Conservation (phyloP, 2,329 filamentous ascomycete species). For the Fusarium caatingaense region DNA sequence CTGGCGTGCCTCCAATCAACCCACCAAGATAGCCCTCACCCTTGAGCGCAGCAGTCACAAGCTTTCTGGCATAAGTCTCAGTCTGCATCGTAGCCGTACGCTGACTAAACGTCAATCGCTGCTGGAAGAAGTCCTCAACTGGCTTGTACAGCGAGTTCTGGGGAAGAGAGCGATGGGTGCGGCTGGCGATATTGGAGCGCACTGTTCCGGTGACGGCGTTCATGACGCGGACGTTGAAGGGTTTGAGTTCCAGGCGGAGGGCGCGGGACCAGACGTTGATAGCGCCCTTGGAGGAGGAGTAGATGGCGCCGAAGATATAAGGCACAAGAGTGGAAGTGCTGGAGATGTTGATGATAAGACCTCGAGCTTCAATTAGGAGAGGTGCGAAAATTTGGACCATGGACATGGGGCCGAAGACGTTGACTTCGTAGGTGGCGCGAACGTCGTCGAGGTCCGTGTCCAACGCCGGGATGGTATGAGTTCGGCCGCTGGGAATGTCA, state of each 20-base stretch:
- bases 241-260: slow-evolving; percentile 64
- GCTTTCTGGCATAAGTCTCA: slow-evolving; percentile 55
- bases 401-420: slow-evolving; percentile 68
- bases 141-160: slow-evolving; percentile 60
- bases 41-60: slow-evolving; percentile 58
- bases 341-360: slow-evolving; percentile 67
- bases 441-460: slow-evolving; percentile 65
- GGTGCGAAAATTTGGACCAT: slow-evolving; percentile 63
- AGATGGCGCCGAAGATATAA: slow-evolving; percentile 65
- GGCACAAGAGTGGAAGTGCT: slow-evolving; percentile 62
- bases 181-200: slow-evolving; percentile 60
- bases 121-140: slow-evolving; percentile 59
- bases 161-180: slow-evolving; percentile 56
- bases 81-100: slow-evolving; percentile 59
- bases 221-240: slow-evolving; percentile 68
- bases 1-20: slow-evolving; percentile 48
- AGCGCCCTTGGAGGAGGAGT: slow-evolving; percentile 67
- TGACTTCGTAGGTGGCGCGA: slow-evolving; percentile 66
- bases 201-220: slow-evolving; percentile 67
- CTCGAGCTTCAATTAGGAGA: slow-evolving; percentile 61
- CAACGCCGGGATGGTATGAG: slow-evolving; percentile 62
- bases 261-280: slow-evolving; percentile 64
- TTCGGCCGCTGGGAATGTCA: slow-evolving; percentile 57
- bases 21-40: slow-evolving; percentile 53
- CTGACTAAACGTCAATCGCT: slow-evolving; percentile 62